Evolutionary conservation across 306 rosid genomes (phyloP).

Genomic region (Malus orientalis): DNA sequence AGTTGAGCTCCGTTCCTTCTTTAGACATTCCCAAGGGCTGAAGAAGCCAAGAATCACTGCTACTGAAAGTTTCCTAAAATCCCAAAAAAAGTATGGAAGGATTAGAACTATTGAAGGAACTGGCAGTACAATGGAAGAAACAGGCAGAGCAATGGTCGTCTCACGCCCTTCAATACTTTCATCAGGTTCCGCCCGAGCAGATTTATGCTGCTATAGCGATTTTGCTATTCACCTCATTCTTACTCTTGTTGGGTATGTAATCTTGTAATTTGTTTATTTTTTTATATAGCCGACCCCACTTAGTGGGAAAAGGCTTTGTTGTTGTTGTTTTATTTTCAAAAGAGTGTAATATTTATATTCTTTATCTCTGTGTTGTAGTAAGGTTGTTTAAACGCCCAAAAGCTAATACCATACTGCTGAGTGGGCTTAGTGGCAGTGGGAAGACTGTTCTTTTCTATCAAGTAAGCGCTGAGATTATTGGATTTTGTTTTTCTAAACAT

Average conservation of each 20-base stretch:
- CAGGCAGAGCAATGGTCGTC: not conserved
- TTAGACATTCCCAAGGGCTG: not conserved
- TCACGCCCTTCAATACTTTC: conserved; percentile 22
- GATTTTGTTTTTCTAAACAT: not conserved
- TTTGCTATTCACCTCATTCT: conserved; percentile 36
- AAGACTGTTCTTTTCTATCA: conserved; percentile 83
- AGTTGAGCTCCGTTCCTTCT: not conserved
- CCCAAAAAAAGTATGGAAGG: conserved; percentile 1
- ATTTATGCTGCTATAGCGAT: conserved; percentile 49
- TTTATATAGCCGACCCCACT: too few species aligned
- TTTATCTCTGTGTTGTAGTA: conserved; percentile 32
- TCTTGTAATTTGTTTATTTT: too few species aligned
- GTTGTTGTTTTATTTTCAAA: not conserved
- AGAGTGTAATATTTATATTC: not conserved
- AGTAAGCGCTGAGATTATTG: conserved; percentile 25
- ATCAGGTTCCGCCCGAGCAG: conserved; percentile 53
- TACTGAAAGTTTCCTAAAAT: not conserved
- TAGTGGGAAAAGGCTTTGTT: too few species aligned
- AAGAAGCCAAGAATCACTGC: too few species aligned
- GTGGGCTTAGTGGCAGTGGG: conserved; percentile 79
- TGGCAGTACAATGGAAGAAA: not conserved
- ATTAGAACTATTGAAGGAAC: conserved; percentile 50
- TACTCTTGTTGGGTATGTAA: conserved; percentile 38
- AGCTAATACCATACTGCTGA: conserved; percentile 67
- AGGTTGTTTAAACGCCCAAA: conserved; percentile 59